phyloP scores from a whole-genome alignment of 768 basidiomycete genomes.

The Rhizopogon roseolus region DNA sequence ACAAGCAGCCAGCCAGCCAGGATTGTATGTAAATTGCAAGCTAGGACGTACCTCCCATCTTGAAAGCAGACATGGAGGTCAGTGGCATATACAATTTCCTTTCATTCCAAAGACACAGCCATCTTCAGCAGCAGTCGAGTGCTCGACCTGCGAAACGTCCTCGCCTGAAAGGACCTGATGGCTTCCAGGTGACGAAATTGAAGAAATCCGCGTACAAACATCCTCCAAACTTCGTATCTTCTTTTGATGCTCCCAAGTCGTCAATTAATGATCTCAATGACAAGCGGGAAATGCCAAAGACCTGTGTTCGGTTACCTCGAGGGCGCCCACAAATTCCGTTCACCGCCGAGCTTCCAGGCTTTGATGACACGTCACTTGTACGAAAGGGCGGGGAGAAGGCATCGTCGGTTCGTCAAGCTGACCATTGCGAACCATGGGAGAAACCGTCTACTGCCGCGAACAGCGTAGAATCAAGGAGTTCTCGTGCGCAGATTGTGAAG shows the following conservation, averaged over 20 bases:
- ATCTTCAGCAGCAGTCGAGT: background rate
- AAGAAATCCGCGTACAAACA: slow-evolving; percentile 8
- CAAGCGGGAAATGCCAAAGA: background rate
- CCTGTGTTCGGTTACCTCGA: background rate
- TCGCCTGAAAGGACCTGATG: slow-evolving; percentile 20
- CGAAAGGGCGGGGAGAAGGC: background rate
- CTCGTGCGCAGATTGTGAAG: background rate
- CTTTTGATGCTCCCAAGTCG: slow-evolving; percentile 13
- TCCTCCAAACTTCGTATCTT: slow-evolving; percentile 23
- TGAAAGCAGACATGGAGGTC: slow-evolving; percentile 4
- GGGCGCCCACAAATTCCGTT: slow-evolving; percentile 19
- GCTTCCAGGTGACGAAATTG: slow-evolving; percentile 19
- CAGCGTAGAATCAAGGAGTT: background rate
- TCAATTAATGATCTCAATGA: background rate
- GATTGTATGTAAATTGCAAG: too few relatives aligned
- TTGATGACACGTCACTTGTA: background rate
- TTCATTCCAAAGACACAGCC: background rate
- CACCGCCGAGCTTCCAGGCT: background rate
- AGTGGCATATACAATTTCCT: background rate
- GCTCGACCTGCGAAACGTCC: slow-evolving; percentile 4
- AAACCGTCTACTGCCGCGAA: background rate
- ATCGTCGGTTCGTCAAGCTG: background rate
- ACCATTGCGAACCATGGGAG: background rate
- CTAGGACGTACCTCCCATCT: background rate
- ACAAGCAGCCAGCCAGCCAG: too few relatives aligned